These are phyloP conservation scores for Prunus mira DNA, from an alignment of 306 rosid species.

Conservation along the genomic window DNA sequence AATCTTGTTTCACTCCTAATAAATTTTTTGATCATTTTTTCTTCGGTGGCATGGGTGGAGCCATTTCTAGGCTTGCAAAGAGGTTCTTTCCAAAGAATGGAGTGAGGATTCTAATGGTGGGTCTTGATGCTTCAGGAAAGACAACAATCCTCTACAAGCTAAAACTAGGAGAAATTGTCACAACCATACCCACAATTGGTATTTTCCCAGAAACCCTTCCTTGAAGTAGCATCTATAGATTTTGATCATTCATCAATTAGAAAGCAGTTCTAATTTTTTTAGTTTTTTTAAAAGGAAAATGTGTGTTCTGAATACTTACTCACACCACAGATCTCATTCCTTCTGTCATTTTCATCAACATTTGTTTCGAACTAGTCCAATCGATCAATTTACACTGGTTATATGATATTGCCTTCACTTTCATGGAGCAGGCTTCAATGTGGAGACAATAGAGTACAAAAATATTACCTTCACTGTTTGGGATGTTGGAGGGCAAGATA, in stretches of 20 bases:
- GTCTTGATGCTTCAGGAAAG: slow-evolving; percentile 62
- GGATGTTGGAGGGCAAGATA: slow-evolving; percentile 58
- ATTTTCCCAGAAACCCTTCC: neutral
- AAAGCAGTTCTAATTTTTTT: neutral
- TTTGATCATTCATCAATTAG: too few species aligned
- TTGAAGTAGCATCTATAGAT: neutral
- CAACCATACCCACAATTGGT: slow-evolving; percentile 47
- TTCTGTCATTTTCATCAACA: too few species aligned
- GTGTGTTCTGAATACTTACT: too few species aligned
- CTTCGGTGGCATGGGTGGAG: slow-evolving; percentile 32
- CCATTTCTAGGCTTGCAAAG: slow-evolving; percentile 28
- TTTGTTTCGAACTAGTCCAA: too few species aligned
- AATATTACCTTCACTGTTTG: slow-evolving; percentile 40
- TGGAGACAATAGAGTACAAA: slow-evolving; percentile 42
- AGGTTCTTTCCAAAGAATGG: slow-evolving; percentile 34
- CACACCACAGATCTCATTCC: too few species aligned
- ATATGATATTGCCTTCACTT: slow-evolving; percentile 4
- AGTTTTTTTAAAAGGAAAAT: too few species aligned
- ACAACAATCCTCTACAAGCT: slow-evolving; percentile 49
- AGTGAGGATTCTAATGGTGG: slow-evolving; percentile 46
- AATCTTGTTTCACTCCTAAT: neutral
- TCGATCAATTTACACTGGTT: neutral
- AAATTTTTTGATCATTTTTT: neutral
- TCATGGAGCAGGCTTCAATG: slow-evolving; percentile 48
- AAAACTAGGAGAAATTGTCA: slow-evolving; percentile 32